These are phyloP conservation scores for Phaeotremella fagi DNA, from an alignment of 768 basidiomycete species.

Conservation along the genomic window DNA sequence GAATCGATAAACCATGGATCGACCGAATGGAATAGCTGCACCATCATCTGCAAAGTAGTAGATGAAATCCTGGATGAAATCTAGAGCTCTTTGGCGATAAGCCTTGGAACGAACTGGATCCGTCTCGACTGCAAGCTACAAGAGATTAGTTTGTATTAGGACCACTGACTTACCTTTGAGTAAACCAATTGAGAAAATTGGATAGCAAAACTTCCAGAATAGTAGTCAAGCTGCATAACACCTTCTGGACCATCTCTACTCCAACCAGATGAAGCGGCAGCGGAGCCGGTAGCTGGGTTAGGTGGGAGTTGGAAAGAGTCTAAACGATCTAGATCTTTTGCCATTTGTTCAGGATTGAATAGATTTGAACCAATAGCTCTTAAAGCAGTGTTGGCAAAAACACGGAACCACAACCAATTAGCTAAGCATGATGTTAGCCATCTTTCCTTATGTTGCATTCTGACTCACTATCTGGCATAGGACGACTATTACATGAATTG, in stretches of 20 bases:
- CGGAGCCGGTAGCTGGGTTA: slow-evolving; percentile 44
- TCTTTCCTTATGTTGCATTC: no score
- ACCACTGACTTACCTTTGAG: slow-evolving; percentile 51
- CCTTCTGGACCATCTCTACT: slow-evolving; percentile 72
- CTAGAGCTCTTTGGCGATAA: slow-evolving; percentile 60
- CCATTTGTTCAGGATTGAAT: slow-evolving; percentile 61
- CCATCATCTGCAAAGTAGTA: slow-evolving; percentile 62
- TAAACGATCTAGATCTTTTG: slow-evolving; percentile 67
- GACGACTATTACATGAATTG: slow-evolving; percentile 71
- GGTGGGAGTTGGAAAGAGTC: slow-evolving; percentile 66
- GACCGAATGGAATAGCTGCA: slow-evolving; percentile 68
- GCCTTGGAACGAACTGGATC: slow-evolving; percentile 64
- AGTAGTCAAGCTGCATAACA: slow-evolving; percentile 72
- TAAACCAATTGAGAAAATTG: slow-evolving; percentile 70
- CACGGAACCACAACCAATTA: slow-evolving; percentile 79
- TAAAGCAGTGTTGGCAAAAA: slow-evolving; percentile 70
- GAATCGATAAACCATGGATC: slow-evolving; percentile 71
- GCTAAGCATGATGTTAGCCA: slow-evolving; percentile 38
- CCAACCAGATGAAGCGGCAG: slow-evolving; percentile 54
- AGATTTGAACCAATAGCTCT: slow-evolving; percentile 59
- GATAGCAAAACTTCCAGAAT: slow-evolving; percentile 73
- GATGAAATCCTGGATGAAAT: slow-evolving; percentile 66
- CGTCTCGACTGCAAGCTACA: slow-evolving; percentile 55
- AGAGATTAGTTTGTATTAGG: neutral
- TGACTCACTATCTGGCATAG: slow-evolving; percentile 63